These are phyloP conservation scores for Pythium chondricola DNA, from an alignment of 352 stramenopile species.

Conservation along the genomic window DNA sequence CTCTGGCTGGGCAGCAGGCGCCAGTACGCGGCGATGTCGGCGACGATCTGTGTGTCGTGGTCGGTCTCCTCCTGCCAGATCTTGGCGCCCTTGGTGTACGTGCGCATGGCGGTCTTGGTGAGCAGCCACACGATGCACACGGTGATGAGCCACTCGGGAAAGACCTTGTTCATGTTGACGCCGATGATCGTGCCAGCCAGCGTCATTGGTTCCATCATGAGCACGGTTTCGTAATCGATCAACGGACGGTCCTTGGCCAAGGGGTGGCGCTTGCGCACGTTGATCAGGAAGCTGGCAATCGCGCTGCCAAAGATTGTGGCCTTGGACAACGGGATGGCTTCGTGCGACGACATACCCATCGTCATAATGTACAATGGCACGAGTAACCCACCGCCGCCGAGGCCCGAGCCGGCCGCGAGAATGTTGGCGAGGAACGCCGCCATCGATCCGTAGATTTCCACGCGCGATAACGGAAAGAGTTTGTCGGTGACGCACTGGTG, in stretches of 20 bases:
- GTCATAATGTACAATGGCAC: slow-evolving; percentile 77
- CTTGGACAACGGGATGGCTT: slow-evolving; percentile 80
- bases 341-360: slow-evolving; percentile 66
- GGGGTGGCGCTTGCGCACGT: slow-evolving; percentile 55
- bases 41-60: slow-evolving; percentile 37
- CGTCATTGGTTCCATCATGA: slow-evolving; percentile 86
- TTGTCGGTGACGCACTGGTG: slow-evolving; percentile 42
- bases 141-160: slow-evolving; percentile 80
- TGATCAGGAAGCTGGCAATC: slow-evolving; percentile 73
- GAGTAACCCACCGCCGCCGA: slow-evolving; percentile 70
- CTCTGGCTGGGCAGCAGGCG: slow-evolving; percentile 50
- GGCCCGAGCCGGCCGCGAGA: slow-evolving; percentile 51
- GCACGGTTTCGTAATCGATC: slow-evolving; percentile 81
- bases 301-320: slow-evolving; percentile 76
- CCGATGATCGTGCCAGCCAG: slow-evolving; percentile 81
- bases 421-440: slow-evolving; percentile 57
- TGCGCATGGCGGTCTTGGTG: slow-evolving; percentile 60
- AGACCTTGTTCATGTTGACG: slow-evolving; percentile 78
- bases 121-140: slow-evolving; percentile 74
- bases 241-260: slow-evolving; percentile 50
- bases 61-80: slow-evolving; percentile 62
- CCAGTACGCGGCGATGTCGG: slow-evolving; percentile 62
- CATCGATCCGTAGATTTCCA: slow-evolving; percentile 56
- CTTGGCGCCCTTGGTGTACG: slow-evolving; percentile 55
- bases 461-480: slow-evolving; percentile 51